Evolutionary conservation across 805 yeast genomes (phyloP).

Genomic region (Candida maris): DNA sequence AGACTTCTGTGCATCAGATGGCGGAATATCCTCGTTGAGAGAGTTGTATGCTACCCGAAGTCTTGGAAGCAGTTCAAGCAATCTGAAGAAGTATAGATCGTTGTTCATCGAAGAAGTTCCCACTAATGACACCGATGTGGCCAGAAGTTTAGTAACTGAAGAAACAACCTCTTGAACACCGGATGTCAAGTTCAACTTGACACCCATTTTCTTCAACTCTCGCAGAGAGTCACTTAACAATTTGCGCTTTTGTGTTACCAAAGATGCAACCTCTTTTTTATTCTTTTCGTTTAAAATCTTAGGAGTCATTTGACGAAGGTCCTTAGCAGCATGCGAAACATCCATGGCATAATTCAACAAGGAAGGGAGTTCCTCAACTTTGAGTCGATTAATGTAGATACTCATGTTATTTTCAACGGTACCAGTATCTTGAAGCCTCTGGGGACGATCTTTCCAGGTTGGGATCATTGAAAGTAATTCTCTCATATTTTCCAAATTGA

Average conservation of each 20-base stretch:
- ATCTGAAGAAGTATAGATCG: conserved; percentile 59
- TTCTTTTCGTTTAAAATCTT: conserved; percentile 61
- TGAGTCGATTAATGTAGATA: conserved; percentile 37
- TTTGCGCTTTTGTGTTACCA: conserved; percentile 79
- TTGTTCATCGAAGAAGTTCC: conserved; percentile 35
- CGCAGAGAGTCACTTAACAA: conserved; percentile 72
- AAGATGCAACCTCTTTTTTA: conserved; percentile 63
- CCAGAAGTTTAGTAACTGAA: conserved; percentile 59
- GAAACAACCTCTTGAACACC: conserved; percentile 63
- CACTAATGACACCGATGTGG: conserved; percentile 47
- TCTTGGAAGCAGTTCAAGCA: conserved; percentile 78
- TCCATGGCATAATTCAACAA: conserved; percentile 54
- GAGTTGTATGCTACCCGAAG: conserved; percentile 60
- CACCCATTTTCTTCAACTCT: conserved; percentile 73
- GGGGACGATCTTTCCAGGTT: conserved; percentile 55
- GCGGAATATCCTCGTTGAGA: conserved; percentile 72
- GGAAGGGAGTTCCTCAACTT: conserved; percentile 39
- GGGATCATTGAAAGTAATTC: conserved; percentile 34
- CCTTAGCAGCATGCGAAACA: conserved; percentile 53
- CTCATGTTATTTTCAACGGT: conserved; percentile 55
- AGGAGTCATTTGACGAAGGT: conserved; percentile 78
- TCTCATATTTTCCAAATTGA: conserved; percentile 1
- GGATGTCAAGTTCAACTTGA: conserved; percentile 60
- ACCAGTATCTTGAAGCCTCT: conserved; percentile 48
- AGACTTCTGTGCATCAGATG: conserved; percentile 68